Base-by-base conservation (phyloP, 2,329 filamentous ascomycete genomes). In the Aureobasidium uvarum region DNA sequence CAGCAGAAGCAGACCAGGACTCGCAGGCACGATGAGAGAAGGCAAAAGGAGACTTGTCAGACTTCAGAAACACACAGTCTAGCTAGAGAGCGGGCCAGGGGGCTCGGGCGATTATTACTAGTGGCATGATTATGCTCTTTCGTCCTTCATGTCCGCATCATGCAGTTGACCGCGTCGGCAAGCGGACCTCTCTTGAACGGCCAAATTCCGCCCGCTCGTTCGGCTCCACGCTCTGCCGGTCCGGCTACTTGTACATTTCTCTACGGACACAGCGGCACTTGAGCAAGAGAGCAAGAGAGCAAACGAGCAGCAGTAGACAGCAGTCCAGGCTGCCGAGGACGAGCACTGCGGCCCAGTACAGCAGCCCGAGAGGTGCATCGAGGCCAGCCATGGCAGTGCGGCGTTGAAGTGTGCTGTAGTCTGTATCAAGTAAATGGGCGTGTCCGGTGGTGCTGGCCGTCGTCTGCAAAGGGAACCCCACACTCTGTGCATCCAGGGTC, bases 101-200 rank as follows among this genome's bases (percentile, higher is more conserved):
- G 41, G 43, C 16, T 36, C 28, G 41, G 41, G 38, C 10, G 11
- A 48, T 48, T 60, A 23, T 46, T 33, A 33, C 31, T 23, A 36
- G 56, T 48, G 41, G 41, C 28, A 60, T 48, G 41, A 60, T 60
- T 60, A 31, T 45, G 39, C 54, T 58, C 54, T 45, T 39, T 39
- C 20, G 56, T 36, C 43, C 28, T 36, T 59, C 56, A 59, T 59
- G 56, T 59, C 56, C 41, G 56, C 56, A 60, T 60, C 56, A 60
- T 59, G 56, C 56, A 59, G 56, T 36, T 48, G 56, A 59, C 41
- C 11, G 43, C 11, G 43, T 18, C 55, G 20, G 38, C 23, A 33
- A n/a, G 6, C 52, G 36, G 36, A 25, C 36, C 11, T 25, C 6
- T 28, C 39, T 39, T 6, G 51, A 38, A 38, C 50, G 50, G 31